Base-by-base conservation (phyloP, 768 basidiomycete species). In the Tricholoma bakamatsutake region DNA sequence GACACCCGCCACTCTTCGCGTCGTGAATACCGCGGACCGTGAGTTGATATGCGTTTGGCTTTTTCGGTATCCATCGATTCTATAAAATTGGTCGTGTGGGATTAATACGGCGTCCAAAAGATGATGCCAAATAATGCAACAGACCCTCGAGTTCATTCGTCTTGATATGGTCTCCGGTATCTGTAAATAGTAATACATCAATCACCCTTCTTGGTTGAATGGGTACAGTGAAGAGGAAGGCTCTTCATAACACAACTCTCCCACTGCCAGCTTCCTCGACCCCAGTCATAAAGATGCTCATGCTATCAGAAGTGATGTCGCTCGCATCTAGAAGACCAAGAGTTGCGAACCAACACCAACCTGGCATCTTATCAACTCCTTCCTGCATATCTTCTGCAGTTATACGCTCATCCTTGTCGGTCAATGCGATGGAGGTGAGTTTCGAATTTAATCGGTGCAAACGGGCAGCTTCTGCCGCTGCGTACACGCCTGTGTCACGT, bases 1-100 rank as follows among this genome's bases (percentile, higher is more conserved):
- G 91, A 86, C 54, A 72, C 72, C 66, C 91, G 75, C 93, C 93
- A 95, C 60, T 83, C 77, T 66, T 93, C 92, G 59, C 89, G 77
- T 57, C 93, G 76, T 48, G 89, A 88, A 50, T 78, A 75, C 31
- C 91, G 82, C 2, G 85, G 80, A 11, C 92, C 93, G 62, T 93
- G 90, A 2, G 93, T 95, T 8, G 92, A 93, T 59, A 93, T 76
- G 18, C 66, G 67, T 49, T 66, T 67, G 4, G 71, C 51, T 55
- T 62, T 61, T 46, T 69, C 69, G 24, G 68, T 53, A 50, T 90
- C 86, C 83, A 85, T 87, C 4, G 72, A 69, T 58, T 81, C 84
- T 78, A 43, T 54, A 58, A 30, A 50, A 46, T 55, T 40, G n/a
- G n/a, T 46, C 27, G 12, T 30, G 4, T 21, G 24, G 18, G 24